These are phyloP conservation scores for Cryptomeria japonica DNA, from an alignment of 75 land plant species.

Conservation along the genomic window DNA sequence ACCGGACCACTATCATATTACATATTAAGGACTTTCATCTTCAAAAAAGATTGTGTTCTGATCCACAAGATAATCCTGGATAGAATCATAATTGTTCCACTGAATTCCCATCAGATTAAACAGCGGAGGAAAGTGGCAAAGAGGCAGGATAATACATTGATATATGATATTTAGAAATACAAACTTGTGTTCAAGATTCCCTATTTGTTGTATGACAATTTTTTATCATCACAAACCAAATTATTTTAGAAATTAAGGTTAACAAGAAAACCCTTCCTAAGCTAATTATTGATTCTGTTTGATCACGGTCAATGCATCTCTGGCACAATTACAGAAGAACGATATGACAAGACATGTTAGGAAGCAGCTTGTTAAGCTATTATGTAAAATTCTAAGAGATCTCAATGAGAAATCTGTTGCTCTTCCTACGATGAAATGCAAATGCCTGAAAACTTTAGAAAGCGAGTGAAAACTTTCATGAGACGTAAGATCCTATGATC, in stretches of 20 bases:
- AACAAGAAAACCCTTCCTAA: background rate
- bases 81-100: too few species aligned
- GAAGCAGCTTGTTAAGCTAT: background rate
- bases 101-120: too few species aligned
- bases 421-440: background rate
- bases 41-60: too few species aligned
- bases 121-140: too few species aligned
- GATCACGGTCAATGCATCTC: background rate
- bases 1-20: too few species aligned
- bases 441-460: too few species aligned
- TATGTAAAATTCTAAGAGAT: background rate
- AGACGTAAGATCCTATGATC: background rate
- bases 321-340: background rate
- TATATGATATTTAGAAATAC: background rate
- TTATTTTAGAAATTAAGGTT: background rate
- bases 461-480: background rate
- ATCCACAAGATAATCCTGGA: too few species aligned
- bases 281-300: background rate
- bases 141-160: too few species aligned
- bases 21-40: too few species aligned
- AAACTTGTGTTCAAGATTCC: background rate
- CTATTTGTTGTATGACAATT: background rate
- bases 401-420: background rate
- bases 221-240: background rate
- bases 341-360: background rate